Percentiles rank a stretch among this genome's conserved stretches.
Conservation (phyloP, 495 filamentous ascomycete genomes). For the Neurospora terricola region DNA sequence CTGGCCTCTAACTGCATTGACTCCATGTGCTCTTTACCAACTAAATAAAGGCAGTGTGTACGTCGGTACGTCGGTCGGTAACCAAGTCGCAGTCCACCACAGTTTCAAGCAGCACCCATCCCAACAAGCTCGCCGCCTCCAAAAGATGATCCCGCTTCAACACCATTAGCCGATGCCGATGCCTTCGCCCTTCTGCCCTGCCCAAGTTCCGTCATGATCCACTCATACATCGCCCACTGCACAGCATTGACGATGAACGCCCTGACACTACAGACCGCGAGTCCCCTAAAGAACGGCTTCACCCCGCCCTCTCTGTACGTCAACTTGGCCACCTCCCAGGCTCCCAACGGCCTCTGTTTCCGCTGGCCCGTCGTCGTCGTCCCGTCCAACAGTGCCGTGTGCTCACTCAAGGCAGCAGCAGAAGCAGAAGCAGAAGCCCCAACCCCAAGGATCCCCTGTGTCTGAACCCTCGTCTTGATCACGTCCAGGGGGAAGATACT, state of each 20-base stretch:
- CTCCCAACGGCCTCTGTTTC: constrained; percentile 31
- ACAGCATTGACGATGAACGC: constrained; percentile 79
- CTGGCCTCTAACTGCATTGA: too few species aligned
- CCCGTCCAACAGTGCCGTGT: too few species aligned
- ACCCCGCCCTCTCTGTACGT: constrained; percentile 56
- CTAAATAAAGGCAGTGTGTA: too few species aligned
- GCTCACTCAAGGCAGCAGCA: too few species aligned
- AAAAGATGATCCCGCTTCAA: background rate
- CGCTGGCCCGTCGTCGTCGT: background rate
- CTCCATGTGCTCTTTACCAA: too few species aligned
- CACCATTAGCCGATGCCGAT: background rate
- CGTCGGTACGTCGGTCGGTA: too few species aligned
- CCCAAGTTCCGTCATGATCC: constrained; percentile 54
- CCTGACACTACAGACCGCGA: constrained; percentile 66
- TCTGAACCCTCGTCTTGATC: constrained; percentile 78
- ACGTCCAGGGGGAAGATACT: constrained; percentile 84
- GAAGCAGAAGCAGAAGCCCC: too few species aligned
- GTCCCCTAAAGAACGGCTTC: constrained; percentile 63
- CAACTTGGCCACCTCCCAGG: constrained; percentile 50
- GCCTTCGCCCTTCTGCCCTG: constrained; percentile 9
- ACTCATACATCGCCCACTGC: constrained; percentile 83
- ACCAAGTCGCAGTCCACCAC: background rate
- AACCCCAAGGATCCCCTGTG: constrained; percentile 29
- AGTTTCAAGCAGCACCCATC: background rate
- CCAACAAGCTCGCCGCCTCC: background rate